Evolutionary conservation across 306 rosid species (phyloP).

Genomic region (Mimosa bimucronata): DNA sequence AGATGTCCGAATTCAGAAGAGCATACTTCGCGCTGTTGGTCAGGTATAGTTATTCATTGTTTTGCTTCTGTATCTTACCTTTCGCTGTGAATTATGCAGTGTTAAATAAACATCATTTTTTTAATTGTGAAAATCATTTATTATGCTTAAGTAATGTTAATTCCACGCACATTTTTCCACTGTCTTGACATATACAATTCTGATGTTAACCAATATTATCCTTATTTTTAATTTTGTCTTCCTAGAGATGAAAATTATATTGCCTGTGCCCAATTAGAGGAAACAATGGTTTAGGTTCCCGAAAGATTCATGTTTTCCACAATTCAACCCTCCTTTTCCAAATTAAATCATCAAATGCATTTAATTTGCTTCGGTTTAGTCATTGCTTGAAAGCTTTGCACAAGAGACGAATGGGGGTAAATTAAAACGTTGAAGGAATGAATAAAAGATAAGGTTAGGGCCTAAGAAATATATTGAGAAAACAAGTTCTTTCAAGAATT

Average conservation of each 20-base stretch:
- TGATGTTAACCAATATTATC: slow-evolving; percentile 9
- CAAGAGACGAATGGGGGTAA: neutral
- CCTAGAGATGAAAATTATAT: slow-evolving; percentile 22
- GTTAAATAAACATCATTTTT: neutral
- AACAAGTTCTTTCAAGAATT: neutral
- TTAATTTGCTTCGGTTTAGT: neutral
- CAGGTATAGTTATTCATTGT: slow-evolving; percentile 56
- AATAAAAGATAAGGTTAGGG: slow-evolving; percentile 2
- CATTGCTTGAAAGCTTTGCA: neutral
- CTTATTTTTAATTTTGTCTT: slow-evolving; percentile 27
- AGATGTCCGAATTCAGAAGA: slow-evolving; percentile 88
- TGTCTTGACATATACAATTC: slow-evolving; percentile 17
- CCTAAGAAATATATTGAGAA: neutral
- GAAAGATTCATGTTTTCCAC: neutral
- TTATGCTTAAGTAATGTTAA: slow-evolving; percentile 21
- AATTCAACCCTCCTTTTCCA: neutral
- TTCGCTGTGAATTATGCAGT: neutral
- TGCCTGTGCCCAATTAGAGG: neutral
- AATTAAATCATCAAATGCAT: neutral
- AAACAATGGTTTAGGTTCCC: neutral
- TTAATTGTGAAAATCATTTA: slow-evolving; percentile 29
- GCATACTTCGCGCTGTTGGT: slow-evolving; percentile 80
- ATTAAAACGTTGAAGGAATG: neutral
- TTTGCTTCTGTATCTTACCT: slow-evolving; percentile 17
- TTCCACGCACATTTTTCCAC: slow-evolving; percentile 8